These are phyloP conservation scores for Chlamydomonas incerta DNA, from an alignment of 139 green algal genomes.

Conservation along the genomic window DNA sequence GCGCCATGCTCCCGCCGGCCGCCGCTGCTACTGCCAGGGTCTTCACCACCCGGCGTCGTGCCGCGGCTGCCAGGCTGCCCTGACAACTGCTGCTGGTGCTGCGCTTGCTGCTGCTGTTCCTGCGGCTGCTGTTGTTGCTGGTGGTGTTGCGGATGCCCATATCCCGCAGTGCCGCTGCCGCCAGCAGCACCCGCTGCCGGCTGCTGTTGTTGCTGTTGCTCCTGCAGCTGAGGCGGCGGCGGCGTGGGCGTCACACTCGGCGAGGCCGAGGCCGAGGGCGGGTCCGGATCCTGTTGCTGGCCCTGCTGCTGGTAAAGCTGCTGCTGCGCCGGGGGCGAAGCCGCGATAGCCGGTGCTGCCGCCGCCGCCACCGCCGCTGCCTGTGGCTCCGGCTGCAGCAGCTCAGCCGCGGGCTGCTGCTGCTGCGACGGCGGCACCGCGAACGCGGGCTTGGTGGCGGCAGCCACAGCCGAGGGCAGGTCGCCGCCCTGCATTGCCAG, in stretches of 20 bases:
- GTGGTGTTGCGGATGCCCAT: too few species aligned
- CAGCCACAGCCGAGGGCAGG: conserved; percentile 10
- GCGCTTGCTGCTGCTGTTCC: not conserved
- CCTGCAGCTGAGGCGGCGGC: too few species aligned
- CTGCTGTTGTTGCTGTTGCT: not conserved
- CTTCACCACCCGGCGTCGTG: too few species aligned
- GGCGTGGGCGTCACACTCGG: too few species aligned
- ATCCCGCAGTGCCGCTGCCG: too few species aligned
- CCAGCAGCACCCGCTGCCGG: too few species aligned
- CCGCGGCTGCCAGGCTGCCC: too few species aligned
- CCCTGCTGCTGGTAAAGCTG: too few species aligned
- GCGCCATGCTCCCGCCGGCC: not conserved
- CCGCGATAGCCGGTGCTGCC: not conserved
- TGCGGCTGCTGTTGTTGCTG: not conserved
- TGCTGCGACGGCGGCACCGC: not conserved
- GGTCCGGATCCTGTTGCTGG: not conserved
- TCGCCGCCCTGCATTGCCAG: conserved; percentile 12
- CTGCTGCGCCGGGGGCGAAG: not conserved
- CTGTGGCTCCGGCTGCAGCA: not conserved
- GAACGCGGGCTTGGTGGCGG: conserved; percentile 27
- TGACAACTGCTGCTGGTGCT: not conserved
- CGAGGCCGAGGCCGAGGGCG: too few species aligned
- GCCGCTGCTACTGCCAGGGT: not conserved
- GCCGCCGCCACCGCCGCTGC: not conserved
- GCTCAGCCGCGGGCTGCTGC: not conserved